Percentiles rank a stretch among this genome's conserved stretches.
These are phyloP conservation scores for Podospora sp. DNA, from an alignment of 495 filamentous ascomycete species.

Conservation along the genomic window DNA sequence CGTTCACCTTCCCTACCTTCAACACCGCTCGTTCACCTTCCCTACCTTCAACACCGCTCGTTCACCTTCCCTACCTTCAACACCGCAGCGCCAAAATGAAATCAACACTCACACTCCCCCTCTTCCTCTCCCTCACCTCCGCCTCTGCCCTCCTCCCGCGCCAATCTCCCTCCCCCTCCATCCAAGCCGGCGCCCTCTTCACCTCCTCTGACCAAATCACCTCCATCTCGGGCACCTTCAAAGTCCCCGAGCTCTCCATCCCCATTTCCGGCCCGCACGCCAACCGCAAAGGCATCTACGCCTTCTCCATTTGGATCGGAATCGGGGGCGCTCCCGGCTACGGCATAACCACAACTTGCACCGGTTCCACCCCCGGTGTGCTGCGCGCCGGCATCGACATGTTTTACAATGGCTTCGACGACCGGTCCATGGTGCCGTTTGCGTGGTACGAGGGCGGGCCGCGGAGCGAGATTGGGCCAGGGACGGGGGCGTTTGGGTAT, in stretches of 20 bases:
- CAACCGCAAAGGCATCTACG: slow-evolving; percentile 26
- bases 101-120: not conserved
- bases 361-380: not conserved
- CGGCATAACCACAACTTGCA: not conserved
- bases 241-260: slow-evolving; percentile 23
- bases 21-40: not conserved
- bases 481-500: slow-evolving; percentile 15
- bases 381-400: slow-evolving; percentile 36
- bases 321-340: slow-evolving; percentile 22
- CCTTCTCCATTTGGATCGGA: slow-evolving; percentile 34
- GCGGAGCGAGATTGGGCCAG: not conserved
- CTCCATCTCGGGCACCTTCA: slow-evolving; percentile 21
- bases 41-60: not conserved
- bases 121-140: not conserved
- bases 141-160: not conserved
- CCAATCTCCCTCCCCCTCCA: slow-evolving; percentile 1
- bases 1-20: not conserved
- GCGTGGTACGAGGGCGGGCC: slow-evolving; percentile 30
- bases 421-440: slow-evolving; percentile 19
- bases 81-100: not conserved
- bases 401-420: slow-evolving; percentile 30
- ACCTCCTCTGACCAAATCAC: slow-evolving; percentile 13
- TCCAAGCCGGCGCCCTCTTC: slow-evolving; percentile 15
- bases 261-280: slow-evolving; percentile 28
- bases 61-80: not conserved